Evolutionary conservation across 1,284 basidiomycete genomes (phyloP).

Genomic region (Leccinum griseonigrum): DNA sequence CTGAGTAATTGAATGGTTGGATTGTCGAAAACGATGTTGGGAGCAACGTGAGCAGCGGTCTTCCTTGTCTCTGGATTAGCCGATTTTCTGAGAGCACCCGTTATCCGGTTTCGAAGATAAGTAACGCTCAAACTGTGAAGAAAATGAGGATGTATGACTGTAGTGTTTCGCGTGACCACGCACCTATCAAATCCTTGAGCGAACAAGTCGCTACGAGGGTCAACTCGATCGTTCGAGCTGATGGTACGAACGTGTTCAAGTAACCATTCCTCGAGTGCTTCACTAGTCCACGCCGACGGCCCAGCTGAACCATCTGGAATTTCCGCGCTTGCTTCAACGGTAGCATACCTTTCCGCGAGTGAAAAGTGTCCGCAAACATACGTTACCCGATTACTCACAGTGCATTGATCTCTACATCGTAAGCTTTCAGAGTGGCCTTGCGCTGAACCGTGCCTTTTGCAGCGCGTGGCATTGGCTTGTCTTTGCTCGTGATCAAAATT

Average conservation of each 20-base stretch:
- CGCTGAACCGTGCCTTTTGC: slow-evolving; percentile 28
- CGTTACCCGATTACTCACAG: slow-evolving; percentile 20
- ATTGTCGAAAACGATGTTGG: slow-evolving; percentile 20
- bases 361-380: neutral
- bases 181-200: slow-evolving; percentile 36
- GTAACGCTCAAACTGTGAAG: slow-evolving; percentile 27
- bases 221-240: slow-evolving; percentile 14
- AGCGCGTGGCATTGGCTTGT: slow-evolving; percentile 13
- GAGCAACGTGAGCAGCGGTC: slow-evolving; percentile 7
- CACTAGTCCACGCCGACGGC: slow-evolving; percentile 20
- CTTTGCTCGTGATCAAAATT: neutral
- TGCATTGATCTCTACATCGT: slow-evolving; percentile 26
- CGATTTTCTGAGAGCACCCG: slow-evolving; percentile 19
- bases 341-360: slow-evolving; percentile 23
- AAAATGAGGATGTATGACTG: neutral
- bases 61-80: neutral
- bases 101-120: slow-evolving; percentile 27
- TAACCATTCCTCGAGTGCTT: slow-evolving; percentile 27
- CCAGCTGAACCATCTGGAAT: slow-evolving; percentile 7
- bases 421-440: slow-evolving; percentile 20
- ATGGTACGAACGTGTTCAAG: slow-evolving; percentile 25
- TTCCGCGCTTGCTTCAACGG: slow-evolving; percentile 23
- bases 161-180: neutral
- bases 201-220: slow-evolving; percentile 27
- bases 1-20: slow-evolving; percentile 15